Base-by-base conservation (phyloP, 2,329 filamentous ascomycete species). In the Chalara sp. region DNA sequence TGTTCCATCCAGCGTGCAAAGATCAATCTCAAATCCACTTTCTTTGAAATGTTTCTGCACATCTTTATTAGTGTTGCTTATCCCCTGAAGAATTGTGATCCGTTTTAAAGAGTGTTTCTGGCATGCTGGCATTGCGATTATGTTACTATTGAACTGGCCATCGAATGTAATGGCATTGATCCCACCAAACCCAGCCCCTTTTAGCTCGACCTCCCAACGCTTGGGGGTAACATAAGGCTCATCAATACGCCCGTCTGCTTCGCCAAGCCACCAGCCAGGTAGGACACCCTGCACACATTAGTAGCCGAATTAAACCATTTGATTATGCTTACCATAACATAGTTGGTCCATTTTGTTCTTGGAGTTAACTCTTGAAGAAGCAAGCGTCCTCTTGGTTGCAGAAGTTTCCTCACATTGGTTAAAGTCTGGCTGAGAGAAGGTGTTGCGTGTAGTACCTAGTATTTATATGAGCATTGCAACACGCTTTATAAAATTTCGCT, bases 131-230 rank as follows among this genome's bases (percentile, higher is more conserved):
- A 44, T 28, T n/a, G 52, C 46, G 40, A 63, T 51, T 7, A 64
- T 61, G 30, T 49, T 57, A 8, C 54, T 53, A 46, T 56, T 58
- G 30, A 58, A 41, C 21, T 63, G 56, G 28, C 45, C 32, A 41
- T 68, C 64, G 37, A 56, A 52, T 1, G 55, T 49, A 3, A 60
- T 50, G 1, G 51, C 45, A 13, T 69, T 63, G 6, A 58, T 47
- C 1, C 67, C 65, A 1, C 55, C 52, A 47, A 70, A 71, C 5
- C 68, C 69, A 13, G 58, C 53, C 6, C 37, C 41, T 2, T 41
- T 33, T 1, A 69, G 55, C 32, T 61, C 57, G 4, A 28, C 30
- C 10, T 63, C 52, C 66, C 66, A 68, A 37, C 56, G 33, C 3
- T 59, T 50, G 1, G 53, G 31, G 7, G 44, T 32, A 5, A 67